These are phyloP conservation scores for Xerocomus minutiporus DNA, from an alignment of 1,284 basidiomycete species.

Conservation along the genomic window DNA sequence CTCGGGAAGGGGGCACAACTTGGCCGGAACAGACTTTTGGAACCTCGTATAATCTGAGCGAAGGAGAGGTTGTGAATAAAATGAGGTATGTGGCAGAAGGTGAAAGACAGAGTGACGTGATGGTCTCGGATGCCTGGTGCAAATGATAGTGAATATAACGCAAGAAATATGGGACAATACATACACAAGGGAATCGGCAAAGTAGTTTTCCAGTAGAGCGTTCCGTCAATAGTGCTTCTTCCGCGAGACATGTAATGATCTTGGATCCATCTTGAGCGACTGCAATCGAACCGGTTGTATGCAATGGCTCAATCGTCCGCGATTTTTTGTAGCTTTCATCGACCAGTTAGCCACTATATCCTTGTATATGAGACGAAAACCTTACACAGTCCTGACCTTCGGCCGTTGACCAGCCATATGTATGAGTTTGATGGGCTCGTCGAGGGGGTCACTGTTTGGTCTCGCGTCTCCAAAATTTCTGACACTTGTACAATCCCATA, in stretches of 20 bases:
- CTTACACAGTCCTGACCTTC: slow-evolving; percentile 59
- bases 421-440: slow-evolving; percentile 5
- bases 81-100: slow-evolving; percentile 59
- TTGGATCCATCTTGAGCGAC: slow-evolving; percentile 75
- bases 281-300: slow-evolving; percentile 84
- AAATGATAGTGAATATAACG: slow-evolving; percentile 6
- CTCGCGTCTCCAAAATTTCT: neutral
- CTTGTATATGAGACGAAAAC: neutral
- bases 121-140: slow-evolving; percentile 60
- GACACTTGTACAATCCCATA: no score
- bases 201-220: slow-evolving; percentile 70
- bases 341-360: slow-evolving; percentile 9
- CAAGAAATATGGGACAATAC: slow-evolving; percentile 32
- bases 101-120: slow-evolving; percentile 63
- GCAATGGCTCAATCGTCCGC: slow-evolving; percentile 71
- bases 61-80: slow-evolving; percentile 65
- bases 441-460: neutral
- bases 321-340: slow-evolving; percentile 65
- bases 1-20: slow-evolving; percentile 62
- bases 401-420: slow-evolving; percentile 30
- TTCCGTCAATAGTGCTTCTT: slow-evolving; percentile 83
- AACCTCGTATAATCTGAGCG: slow-evolving; percentile 66
- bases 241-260: slow-evolving; percentile 83
- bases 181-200: slow-evolving; percentile 77
- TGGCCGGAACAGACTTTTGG: slow-evolving; percentile 45